Conservation (phyloP, 805 yeast species). For the Candida lessepsii region DNA sequence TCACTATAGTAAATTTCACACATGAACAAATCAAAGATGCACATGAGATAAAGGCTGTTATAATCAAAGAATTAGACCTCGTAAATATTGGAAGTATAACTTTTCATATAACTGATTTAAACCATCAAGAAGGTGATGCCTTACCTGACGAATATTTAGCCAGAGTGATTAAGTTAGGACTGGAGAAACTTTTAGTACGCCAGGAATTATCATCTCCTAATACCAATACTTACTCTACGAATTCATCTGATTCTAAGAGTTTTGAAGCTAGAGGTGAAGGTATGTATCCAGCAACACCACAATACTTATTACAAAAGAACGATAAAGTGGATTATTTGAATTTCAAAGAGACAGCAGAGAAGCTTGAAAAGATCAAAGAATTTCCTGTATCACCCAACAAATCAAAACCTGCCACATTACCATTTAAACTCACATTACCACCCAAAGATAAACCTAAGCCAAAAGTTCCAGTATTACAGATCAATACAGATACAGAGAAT, state of each 20-base stretch:
- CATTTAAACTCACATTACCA: conserved; percentile 15
- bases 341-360: conserved; percentile 44
- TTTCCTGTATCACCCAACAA: not conserved
- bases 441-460: conserved; percentile 10
- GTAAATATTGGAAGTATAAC: conserved; percentile 32
- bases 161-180: conserved; percentile 30
- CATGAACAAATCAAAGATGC: conserved; percentile 19
- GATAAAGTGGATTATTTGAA: conserved; percentile 52
- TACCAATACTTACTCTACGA: conserved; percentile 41
- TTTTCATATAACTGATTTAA: conserved; percentile 69
- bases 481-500: conserved; percentile 11
- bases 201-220: conserved; percentile 35
- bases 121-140: conserved; percentile 55
- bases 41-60: conserved; percentile 37
- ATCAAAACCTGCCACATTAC: not conserved
- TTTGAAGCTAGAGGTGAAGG: conserved; percentile 45
- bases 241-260: conserved; percentile 56
- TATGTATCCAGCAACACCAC: conserved; percentile 66
- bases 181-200: conserved; percentile 34
- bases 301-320: conserved; percentile 49
- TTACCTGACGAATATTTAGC: conserved; percentile 45
- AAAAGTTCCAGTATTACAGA: conserved; percentile 15
- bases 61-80: conserved; percentile 38
- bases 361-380: conserved; percentile 18
- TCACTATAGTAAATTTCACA: conserved; percentile 42